phyloP scores from a whole-genome alignment of 2,329 filamentous ascomycete species.

The Pseudocercospora fuligena region DNA sequence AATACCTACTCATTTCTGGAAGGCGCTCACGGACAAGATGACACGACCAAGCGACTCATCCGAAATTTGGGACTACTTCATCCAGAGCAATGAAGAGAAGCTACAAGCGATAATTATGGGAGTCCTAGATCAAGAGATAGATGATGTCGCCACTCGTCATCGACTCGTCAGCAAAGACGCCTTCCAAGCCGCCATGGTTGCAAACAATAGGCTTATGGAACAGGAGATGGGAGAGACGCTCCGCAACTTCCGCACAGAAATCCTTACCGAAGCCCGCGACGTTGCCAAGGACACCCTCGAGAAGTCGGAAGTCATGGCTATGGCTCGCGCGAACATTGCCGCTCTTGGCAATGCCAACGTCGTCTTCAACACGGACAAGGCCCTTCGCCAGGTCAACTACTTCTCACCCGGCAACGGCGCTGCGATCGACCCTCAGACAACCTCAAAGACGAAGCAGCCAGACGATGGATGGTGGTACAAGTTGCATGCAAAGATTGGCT shows the following conservation, averaged over 20 bases:
- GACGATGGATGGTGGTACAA: not conserved
- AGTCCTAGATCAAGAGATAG: conserved; percentile 21
- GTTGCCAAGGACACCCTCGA: conserved; percentile 17
- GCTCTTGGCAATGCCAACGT: conserved; percentile 39
- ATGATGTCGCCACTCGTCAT: conserved; percentile 17
- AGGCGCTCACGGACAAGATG: conserved; percentile 64
- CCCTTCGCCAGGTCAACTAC: conserved; percentile 67
- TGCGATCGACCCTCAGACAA: conserved; percentile 62
- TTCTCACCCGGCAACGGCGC: conserved; percentile 71
- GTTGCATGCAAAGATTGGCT: not conserved
- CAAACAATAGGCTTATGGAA: conserved; percentile 18
- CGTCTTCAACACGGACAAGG: conserved; percentile 34
- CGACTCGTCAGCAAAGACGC: conserved; percentile 28
- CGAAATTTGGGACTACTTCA: conserved; percentile 36
- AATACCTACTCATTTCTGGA: conserved; percentile 68
- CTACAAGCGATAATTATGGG: conserved; percentile 46
- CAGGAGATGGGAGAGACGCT: conserved; percentile 23
- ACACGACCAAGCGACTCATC: conserved; percentile 51
- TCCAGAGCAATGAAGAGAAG: conserved; percentile 44
- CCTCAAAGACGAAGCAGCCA: conserved; percentile 58
- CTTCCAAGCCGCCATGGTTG: conserved; percentile 16
- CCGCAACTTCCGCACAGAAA: conserved; percentile 6
- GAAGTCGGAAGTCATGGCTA: conserved; percentile 15
- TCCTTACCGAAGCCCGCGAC: conserved; percentile 13
- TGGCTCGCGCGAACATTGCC: conserved; percentile 28